Conservation (phyloP, 2,329 filamentous ascomycete species). For the Ophiocordyceps camponoti-saundersi region DNA sequence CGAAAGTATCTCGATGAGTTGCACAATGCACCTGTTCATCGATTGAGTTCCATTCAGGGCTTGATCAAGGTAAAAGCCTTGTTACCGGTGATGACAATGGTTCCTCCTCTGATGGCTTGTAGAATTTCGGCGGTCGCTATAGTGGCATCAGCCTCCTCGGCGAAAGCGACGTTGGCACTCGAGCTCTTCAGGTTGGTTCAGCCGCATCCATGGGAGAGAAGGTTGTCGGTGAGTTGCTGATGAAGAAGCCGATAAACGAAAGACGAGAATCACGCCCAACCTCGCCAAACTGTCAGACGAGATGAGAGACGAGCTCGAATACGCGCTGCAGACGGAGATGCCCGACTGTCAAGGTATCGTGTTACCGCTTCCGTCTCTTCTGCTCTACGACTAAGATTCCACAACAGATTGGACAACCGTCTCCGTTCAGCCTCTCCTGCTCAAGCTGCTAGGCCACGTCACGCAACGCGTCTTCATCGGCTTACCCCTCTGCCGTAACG, state of each 20-base stretch:
- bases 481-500: slow-evolving; percentile 2
- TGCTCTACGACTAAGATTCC: not conserved
- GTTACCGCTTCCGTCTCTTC: not conserved
- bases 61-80: slow-evolving; percentile 1
- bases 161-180: slow-evolving; percentile 3
- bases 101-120: not conserved
- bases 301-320: slow-evolving; percentile 3
- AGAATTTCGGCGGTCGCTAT: slow-evolving; percentile 5
- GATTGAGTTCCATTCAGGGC: slow-evolving; percentile 3
- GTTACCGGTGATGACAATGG: not conserved
- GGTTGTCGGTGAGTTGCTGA: too few relatives aligned
- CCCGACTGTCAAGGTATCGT: slow-evolving; percentile 2
- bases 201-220: too few relatives aligned
- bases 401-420: slow-evolving; percentile 2
- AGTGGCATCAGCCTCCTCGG: slow-evolving; percentile 2
- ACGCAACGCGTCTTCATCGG: slow-evolving; percentile 3
- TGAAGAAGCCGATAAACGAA: not conserved
- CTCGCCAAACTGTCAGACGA: slow-evolving; percentile 1
- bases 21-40: slow-evolving; percentile 1
- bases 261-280: slow-evolving; percentile 3
- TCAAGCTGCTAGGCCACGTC: slow-evolving; percentile 1
- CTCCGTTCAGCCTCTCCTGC: slow-evolving; percentile 1
- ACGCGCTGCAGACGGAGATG: not conserved
- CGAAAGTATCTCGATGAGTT: slow-evolving; percentile 4
- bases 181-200: slow-evolving; percentile 2